phyloP scores from a whole-genome alignment of 768 basidiomycete species.

The Boletus pseudo-olivaceus region DNA sequence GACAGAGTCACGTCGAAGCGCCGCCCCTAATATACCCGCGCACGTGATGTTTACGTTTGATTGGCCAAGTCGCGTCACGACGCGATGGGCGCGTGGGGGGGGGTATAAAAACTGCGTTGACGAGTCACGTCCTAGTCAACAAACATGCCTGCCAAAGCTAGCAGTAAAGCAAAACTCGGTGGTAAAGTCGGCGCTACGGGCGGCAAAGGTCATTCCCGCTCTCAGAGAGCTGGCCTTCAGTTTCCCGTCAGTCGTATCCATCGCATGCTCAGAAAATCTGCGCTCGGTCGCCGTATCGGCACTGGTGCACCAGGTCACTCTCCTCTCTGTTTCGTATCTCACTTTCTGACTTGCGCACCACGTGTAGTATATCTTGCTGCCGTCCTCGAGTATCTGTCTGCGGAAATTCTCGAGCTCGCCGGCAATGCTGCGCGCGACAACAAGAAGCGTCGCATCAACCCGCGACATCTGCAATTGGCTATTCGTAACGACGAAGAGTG shows the following conservation, averaged over 20 bases:
- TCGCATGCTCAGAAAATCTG: conserved; percentile 81
- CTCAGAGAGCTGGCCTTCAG: conserved; percentile 73
- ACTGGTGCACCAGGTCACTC: conserved; percentile 74
- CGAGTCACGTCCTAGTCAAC: background rate
- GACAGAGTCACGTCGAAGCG: conserved; percentile 1
- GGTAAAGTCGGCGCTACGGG: conserved; percentile 47
- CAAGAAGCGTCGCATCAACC: conserved; percentile 95
- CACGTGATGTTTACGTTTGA: conserved; percentile 33
- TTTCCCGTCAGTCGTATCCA: conserved; percentile 92
- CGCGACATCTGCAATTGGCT: conserved; percentile 90
- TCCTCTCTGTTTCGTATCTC: conserved; percentile 9
- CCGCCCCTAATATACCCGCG: conserved; percentile 33
- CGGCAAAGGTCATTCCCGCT: conserved; percentile 61
- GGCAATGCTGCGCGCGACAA: conserved; percentile 88
- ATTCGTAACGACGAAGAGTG: conserved; percentile 93
- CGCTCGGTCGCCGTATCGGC: conserved; percentile 85
- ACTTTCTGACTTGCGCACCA: background rate
- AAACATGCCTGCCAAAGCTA: conserved; percentile 30
- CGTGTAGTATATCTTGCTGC: conserved; percentile 84
- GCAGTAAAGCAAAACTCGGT: conserved; percentile 33
- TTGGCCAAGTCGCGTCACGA: conserved; percentile 32
- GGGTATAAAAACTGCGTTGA: conserved; percentile 23
- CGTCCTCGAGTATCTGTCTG: conserved; percentile 88
- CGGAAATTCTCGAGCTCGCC: conserved; percentile 91
- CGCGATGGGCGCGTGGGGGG: conserved; percentile 33